Evolutionary conservation across 1,284 basidiomycete genomes (phyloP).

Genomic region (Fomitopsis betulina): DNA sequence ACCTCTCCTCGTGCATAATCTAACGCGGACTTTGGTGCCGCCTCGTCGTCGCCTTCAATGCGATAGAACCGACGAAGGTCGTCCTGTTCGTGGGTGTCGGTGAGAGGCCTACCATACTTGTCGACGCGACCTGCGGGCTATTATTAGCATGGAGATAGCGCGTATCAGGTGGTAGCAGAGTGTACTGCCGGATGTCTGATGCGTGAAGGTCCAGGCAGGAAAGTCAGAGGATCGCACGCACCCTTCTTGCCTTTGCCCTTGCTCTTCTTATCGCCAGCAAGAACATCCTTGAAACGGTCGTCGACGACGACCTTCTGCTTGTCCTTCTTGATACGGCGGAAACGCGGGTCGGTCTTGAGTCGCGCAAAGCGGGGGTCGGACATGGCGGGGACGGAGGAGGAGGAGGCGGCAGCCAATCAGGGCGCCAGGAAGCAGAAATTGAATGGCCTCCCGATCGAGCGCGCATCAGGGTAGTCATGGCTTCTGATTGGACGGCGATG

Average conservation of each 20-base stretch:
- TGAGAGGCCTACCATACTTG: slow-evolving; percentile 86
- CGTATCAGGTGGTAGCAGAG: not conserved
- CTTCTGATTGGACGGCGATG: slow-evolving; percentile 6
- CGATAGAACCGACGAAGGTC: slow-evolving; percentile 83
- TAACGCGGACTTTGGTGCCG: slow-evolving; percentile 33
- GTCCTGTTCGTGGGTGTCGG: slow-evolving; percentile 66
- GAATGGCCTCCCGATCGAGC: not conserved
- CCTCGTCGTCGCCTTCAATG: slow-evolving; percentile 47
- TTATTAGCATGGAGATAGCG: not conserved
- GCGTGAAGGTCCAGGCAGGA: not conserved
- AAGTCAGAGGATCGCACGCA: slow-evolving; percentile 21
- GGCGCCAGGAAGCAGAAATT: slow-evolving; percentile 13
- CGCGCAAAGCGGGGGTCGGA: slow-evolving; percentile 85
- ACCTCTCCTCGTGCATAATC: slow-evolving; percentile 93
- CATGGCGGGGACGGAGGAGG: slow-evolving; percentile 36
- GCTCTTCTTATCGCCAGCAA: slow-evolving; percentile 46
- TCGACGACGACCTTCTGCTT: slow-evolving; percentile 86
- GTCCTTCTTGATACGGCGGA: slow-evolving; percentile 80
- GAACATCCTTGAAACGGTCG: slow-evolving; percentile 87
- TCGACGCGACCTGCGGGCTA: slow-evolving; percentile 62
- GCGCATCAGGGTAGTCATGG: not conserved
- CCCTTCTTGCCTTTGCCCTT: slow-evolving; percentile 41
- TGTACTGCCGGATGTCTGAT: not conserved
- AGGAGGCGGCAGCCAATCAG: slow-evolving; percentile 17
- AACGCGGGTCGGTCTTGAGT: slow-evolving; percentile 89